Base-by-base conservation (phyloP, 441 rosid species). In the Eutrema salsugineum region DNA sequence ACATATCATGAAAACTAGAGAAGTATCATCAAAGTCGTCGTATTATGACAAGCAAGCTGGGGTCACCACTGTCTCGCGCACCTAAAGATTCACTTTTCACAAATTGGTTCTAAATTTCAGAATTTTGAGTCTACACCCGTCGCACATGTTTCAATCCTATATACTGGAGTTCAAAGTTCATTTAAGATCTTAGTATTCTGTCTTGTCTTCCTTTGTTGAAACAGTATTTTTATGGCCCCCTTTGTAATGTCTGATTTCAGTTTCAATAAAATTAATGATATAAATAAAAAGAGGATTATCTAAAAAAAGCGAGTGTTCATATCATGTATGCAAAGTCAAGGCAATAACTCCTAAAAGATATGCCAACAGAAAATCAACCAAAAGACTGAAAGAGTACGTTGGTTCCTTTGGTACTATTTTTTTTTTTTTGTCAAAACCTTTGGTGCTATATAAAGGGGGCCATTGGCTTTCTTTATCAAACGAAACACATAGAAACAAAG, bases 391-490 rank as follows among this genome's bases (percentile, higher is more conserved):
- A 36, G 43, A 12, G 11, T 33, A 12, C 24, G 8, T 12, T 70
- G 32, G 38, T 59, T 59, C 65, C 5, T 54, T 32, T 47, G 24
- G 24, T 48, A n/a, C n/a, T n/a, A n/a, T n/a, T n/a, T n/a, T n/a
- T n/a, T n/a, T n/a, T n/a, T n/a, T n/a, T n/a, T n/a, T n/a, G n/a
- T n/a, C n/a, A n/a, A n/a, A n/a, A n/a, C n/a, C n/a, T n/a, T n/a
- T n/a, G n/a, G n/a, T n/a, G n/a, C 64, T 70, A 58, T 63, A 63
- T 33, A 43, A 71, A 71, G 43, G 48, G 39, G 48, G 39, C 8
- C n/a, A 53, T 8, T 32, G 17, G 40, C 6, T 11, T 43, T 54
- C 5, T 53, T 32, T 1, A 50, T 8, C 46, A 71, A 40, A 53
- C 76, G 11, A 22, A 51, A 62, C 32, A 14, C 39, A 53, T 59